phyloP scores from a whole-genome alignment of 2,329 filamentous ascomycete species.

The Alternaria ethzedia region DNA sequence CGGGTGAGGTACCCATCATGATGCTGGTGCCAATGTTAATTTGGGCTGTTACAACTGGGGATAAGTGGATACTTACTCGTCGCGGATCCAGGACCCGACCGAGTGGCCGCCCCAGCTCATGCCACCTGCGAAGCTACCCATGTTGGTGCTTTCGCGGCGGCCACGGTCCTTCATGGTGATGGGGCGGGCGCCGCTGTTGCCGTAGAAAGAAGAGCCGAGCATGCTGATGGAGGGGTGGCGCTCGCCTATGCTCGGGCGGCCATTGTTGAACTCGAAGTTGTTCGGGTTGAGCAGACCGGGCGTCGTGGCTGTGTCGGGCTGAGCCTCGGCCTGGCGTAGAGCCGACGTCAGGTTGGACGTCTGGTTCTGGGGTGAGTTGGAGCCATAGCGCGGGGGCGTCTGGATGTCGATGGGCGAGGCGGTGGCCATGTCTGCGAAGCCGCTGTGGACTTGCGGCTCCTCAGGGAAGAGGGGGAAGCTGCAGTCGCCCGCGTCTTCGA shows the following conservation, averaged over 20 bases:
- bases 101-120: constrained; percentile 98
- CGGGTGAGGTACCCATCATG: constrained; percentile 97
- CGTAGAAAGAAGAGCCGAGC: constrained; percentile 59
- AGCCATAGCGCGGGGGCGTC: constrained; percentile 60
- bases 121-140: constrained; percentile 71
- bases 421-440: constrained; percentile 56
- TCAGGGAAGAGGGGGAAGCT: constrained; percentile 49
- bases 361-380: constrained; percentile 66
- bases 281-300: constrained; percentile 52
- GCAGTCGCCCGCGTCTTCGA: constrained; percentile 51
- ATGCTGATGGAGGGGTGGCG: constrained; percentile 63
- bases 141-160: constrained; percentile 65
- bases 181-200: constrained; percentile 61
- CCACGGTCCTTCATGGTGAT: constrained; percentile 66
- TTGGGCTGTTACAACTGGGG: constrained; percentile 9
- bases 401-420: constrained; percentile 67
- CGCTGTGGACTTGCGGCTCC: constrained; percentile 30
- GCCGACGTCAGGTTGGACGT: constrained; percentile 69
- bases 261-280: constrained; percentile 38
- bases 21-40: constrained; percentile 67
- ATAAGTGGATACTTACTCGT: constrained; percentile 77
- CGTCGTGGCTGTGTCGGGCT: constrained; percentile 36
- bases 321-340: constrained; percentile 57
- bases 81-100: constrained; percentile 93
- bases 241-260: constrained; percentile 45